phyloP scores from a whole-genome alignment of 495 filamentous ascomycete genomes.

The Tetracladium marchalianum region DNA sequence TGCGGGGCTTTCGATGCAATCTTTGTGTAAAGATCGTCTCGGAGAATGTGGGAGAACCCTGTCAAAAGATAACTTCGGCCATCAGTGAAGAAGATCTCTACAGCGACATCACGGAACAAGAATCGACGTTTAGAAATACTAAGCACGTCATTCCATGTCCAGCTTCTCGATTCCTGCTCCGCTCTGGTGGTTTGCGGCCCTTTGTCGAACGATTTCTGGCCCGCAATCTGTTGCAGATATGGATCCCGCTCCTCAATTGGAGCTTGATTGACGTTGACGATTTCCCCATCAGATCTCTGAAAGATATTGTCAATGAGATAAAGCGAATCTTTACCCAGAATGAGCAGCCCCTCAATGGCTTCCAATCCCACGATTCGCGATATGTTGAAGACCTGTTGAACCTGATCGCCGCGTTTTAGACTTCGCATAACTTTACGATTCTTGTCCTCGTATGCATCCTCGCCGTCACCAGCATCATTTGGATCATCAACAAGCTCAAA shows the following conservation, averaged over 20 bases:
- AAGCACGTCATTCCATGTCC: constrained; percentile 89
- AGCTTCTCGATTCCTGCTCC: constrained; percentile 77
- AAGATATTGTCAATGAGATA: constrained; percentile 95
- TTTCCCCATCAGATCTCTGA: constrained; percentile 87
- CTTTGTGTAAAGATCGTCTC: constrained; percentile 70
- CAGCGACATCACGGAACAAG: constrained; percentile 86
- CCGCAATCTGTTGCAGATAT: constrained; percentile 87
- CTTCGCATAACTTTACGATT: constrained; percentile 95
- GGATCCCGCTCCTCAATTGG: constrained; percentile 87
- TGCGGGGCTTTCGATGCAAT: constrained; percentile 72
- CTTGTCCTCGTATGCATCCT: constrained; percentile 89
- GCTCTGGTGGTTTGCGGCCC: constrained; percentile 29
- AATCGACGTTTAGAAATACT: constrained; percentile 96
- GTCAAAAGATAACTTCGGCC: constrained; percentile 91
- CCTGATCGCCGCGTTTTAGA: constrained; percentile 79
- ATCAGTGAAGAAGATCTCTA: constrained; percentile 95
- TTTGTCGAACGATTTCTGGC: constrained; percentile 56
- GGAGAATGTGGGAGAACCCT: constrained; percentile 54
- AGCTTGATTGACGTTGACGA: constrained; percentile 91
- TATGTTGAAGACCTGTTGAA: constrained; percentile 91
- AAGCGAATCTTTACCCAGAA: constrained; percentile 83
- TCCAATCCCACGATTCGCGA: constrained; percentile 90
- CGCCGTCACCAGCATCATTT: constrained; percentile 66
- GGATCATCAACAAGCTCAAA: constrained; percentile 85
- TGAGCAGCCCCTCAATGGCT: constrained; percentile 81